These are phyloP conservation scores for Anaeromyces robustus DNA, from an alignment of 192 early-diverging fungal genomes.

Conservation along the genomic window DNA sequence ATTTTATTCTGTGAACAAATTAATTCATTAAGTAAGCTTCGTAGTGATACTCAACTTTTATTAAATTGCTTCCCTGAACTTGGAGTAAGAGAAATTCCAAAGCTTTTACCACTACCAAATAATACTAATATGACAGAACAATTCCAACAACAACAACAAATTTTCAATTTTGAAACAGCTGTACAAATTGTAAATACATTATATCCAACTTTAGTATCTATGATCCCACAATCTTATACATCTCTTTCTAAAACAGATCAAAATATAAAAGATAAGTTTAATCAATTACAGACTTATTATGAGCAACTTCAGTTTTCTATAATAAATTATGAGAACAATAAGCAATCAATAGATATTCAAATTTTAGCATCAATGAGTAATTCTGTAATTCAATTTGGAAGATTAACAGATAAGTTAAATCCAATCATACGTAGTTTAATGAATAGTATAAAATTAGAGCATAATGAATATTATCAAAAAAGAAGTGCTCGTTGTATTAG, in stretches of 20 bases:
- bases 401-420: slow-evolving; percentile 66
- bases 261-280: slow-evolving; percentile 35
- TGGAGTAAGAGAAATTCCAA: background rate
- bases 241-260: background rate
- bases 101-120: slow-evolving; percentile 1
- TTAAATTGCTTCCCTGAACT: background rate
- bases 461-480: slow-evolving; percentile 29
- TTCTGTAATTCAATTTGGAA: slow-evolving; percentile 61
- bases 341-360: slow-evolving; percentile 44
- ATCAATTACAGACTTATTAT: slow-evolving; percentile 31
- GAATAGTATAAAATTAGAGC: slow-evolving; percentile 61
- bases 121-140: slow-evolving; percentile 3
- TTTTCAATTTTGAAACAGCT: slow-evolving; percentile 43
- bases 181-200: slow-evolving; percentile 18
- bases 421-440: slow-evolving; percentile 73
- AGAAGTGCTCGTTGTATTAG: slow-evolving; percentile 33
- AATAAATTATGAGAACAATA: slow-evolving; percentile 41
- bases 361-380: slow-evolving; percentile 60
- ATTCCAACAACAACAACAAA: slow-evolving; percentile 2
- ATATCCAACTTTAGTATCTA: slow-evolving; percentile 24
- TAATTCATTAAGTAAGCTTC: background rate
- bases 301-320: slow-evolving; percentile 43
- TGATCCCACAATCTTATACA: slow-evolving; percentile 7
- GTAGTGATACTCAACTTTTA: background rate
- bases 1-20: background rate